phyloP scores from a whole-genome alignment of 2,329 filamentous ascomycete species.

The Diplodia scrobiculata region DNA sequence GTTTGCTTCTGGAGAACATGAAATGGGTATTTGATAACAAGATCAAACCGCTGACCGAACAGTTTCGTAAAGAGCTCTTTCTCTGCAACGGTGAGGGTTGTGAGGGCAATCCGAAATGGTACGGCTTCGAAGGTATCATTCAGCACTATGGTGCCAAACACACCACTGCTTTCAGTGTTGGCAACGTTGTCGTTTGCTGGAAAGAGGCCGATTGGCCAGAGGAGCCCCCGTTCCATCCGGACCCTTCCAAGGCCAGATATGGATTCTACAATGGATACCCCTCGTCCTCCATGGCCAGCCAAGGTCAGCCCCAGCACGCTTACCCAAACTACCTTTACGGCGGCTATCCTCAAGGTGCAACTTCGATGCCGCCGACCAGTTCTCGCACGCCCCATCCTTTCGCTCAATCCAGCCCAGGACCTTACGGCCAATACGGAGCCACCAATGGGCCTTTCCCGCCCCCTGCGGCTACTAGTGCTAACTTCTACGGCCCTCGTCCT shows the following conservation, averaged over 20 bases:
- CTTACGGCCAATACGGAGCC: conserved; percentile 39
- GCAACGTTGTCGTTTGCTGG: conserved; percentile 76
- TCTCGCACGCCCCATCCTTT: conserved; percentile 35
- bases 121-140: conserved; percentile 75
- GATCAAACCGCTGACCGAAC: conserved; percentile 69
- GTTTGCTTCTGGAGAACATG: conserved; percentile 78
- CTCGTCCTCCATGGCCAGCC: conserved; percentile 34
- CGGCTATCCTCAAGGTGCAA: conserved; percentile 45
- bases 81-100: conserved; percentile 67
- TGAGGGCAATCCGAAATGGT: conserved; percentile 65
- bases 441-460: conserved; percentile 44
- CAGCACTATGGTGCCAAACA: conserved; percentile 86
- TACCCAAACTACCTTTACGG: conserved; percentile 39
- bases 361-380: conserved; percentile 43
- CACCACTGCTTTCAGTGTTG: conserved; percentile 67
- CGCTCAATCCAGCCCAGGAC: conserved; percentile 43
- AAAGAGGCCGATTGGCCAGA: conserved; percentile 75
- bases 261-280: conserved; percentile 40
- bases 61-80: conserved; percentile 70
- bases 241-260: conserved; percentile 54
- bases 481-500: conserved; percentile 13
- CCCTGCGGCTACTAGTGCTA: conserved; percentile 37
- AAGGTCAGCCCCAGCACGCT: conserved; percentile 31
- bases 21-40: conserved; percentile 81
- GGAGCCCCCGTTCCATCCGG: conserved; percentile 68